Evolutionary conservation across 2,329 filamentous ascomycete genomes (phyloP), one percentile per base, ranked within the genome.

Genomic region (Pseudogymnoascus sp.): DNA sequence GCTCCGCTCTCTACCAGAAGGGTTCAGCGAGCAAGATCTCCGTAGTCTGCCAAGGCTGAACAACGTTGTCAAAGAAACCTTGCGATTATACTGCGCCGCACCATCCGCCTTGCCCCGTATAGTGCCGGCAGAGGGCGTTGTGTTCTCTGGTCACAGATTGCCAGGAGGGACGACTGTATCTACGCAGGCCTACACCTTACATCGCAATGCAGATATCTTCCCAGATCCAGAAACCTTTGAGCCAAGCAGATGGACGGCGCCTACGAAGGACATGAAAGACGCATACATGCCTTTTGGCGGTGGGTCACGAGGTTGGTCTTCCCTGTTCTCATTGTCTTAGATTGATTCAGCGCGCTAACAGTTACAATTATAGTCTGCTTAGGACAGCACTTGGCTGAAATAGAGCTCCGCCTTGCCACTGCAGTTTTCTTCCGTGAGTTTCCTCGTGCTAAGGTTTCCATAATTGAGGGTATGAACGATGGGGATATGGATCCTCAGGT

Each of bases 321-420:
- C 11, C 23, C 19, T n/a, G 25, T 21, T 13, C 6, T 41, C 16
- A 16, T 60, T 51, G 6, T 28, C 34, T 31, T 54, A 23, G 14
- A 60, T 43, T 43, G 39, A 21, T 43, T 43, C 10, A 6, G 7
- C 21, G 16, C 6, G 13, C n/a, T 21, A 63, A 39, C 25, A 10
- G 28, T 63, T 57, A 16, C 10, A 60, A 41, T 21, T 39, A 45
- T 65, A 77, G 73, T 72, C 2, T 87, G 85, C 65, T 75, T 88
- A 14, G 84, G 84, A 1, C 74, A 83, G 25, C 82, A 86, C 65
- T 75, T 87, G 19, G 84, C 84, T 0, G 75, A 77, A 21, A 83
- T 83, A 73, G 83, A 86, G 68, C 69, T 86, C 31, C 77, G 83
- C 7, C 77, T 83, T 37, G 81, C 77, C 0, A 75, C 79, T 0